Conservation (phyloP, 2,329 filamentous ascomycete species). For the Neonectria sp. region DNA sequence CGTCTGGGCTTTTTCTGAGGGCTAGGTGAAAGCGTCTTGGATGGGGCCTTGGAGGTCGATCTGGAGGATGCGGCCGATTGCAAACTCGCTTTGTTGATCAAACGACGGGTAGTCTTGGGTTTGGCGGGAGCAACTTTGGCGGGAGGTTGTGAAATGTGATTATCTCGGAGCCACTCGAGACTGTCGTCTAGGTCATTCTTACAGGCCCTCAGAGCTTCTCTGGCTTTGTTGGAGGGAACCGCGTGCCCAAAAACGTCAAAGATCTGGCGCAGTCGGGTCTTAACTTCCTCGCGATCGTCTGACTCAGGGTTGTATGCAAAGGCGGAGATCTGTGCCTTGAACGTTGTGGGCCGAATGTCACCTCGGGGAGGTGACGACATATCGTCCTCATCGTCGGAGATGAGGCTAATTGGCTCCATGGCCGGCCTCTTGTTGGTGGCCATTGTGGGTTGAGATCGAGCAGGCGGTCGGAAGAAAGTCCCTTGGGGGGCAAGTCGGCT, state of each 20-base stretch:
- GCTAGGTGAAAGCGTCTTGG: conserved; percentile 45
- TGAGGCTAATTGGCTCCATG: conserved; percentile 61
- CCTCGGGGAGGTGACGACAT: conserved; percentile 63
- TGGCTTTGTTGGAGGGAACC: conserved; percentile 50
- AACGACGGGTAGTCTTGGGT: conserved; percentile 47
- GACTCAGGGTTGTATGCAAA: conserved; percentile 65
- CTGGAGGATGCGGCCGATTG: conserved; percentile 36
- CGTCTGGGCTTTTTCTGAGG: conserved; percentile 52
- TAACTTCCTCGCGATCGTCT: conserved; percentile 55
- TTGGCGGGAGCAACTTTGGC: conserved; percentile 26
- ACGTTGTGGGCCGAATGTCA: conserved; percentile 74
- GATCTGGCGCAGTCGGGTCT: conserved; percentile 54
- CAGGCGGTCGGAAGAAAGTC: conserved; percentile 75
- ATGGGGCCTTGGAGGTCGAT: conserved; percentile 33
- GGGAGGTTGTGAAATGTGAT: conserved; percentile 25
- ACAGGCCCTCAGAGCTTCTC: conserved; percentile 51
- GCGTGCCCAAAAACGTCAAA: conserved; percentile 53
- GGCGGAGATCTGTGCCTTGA: conserved; percentile 59
- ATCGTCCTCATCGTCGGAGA: conserved; percentile 64
- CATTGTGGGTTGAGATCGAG: conserved; percentile 43
- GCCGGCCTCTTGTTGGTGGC: conserved; percentile 54
- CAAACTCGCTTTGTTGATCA: conserved; percentile 51
- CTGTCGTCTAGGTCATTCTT: conserved; percentile 56
- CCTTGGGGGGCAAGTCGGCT: conserved; percentile 82
- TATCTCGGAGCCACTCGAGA: conserved; percentile 49